phyloP scores from a whole-genome alignment of 169 alveolate genomes.

The Ichthyophthirius multifiliis region DNA sequence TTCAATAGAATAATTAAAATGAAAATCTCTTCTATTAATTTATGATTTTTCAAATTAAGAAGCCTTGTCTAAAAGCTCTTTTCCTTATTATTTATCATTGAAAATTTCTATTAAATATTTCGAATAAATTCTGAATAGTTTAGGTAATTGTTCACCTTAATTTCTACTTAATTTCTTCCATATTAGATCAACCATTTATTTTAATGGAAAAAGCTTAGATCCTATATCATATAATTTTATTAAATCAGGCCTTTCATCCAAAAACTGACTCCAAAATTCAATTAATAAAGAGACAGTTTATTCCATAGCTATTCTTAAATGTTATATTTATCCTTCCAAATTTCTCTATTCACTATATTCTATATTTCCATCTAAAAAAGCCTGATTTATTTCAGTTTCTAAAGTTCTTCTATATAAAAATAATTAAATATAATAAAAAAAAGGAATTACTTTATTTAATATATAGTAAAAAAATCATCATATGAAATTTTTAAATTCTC shows the following conservation, averaged over 20 bases:
- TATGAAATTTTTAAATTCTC: conserved; percentile 8
- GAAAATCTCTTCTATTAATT: conserved; percentile 24
- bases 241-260: conserved; percentile 36
- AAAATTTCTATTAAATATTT: conserved; percentile 34
- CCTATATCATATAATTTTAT: conserved; percentile 34
- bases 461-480: conserved; percentile 26
- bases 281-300: conserved; percentile 25
- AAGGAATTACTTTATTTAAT: conserved; percentile 4
- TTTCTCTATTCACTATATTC: conserved; percentile 31
- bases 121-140: conserved; percentile 28
- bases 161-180: conserved; percentile 33
- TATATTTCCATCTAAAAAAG: conserved; percentile 6
- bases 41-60: conserved; percentile 16
- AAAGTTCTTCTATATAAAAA: conserved; percentile 1
- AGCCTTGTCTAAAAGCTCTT: conserved; percentile 30
- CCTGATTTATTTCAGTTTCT: conserved; percentile 28
- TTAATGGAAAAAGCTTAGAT: conserved; percentile 28
- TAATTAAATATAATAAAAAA: not conserved
- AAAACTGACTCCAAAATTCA: conserved; percentile 38
- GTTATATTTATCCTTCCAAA: conserved; percentile 21
- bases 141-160: conserved; percentile 13
- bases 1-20: conserved; percentile 14
- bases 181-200: conserved; percentile 13
- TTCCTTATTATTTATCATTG: conserved; percentile 22
- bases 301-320: conserved; percentile 33